Conservation (phyloP, 495 filamentous ascomycete genomes). For the Cladorrhinum samala region DNA sequence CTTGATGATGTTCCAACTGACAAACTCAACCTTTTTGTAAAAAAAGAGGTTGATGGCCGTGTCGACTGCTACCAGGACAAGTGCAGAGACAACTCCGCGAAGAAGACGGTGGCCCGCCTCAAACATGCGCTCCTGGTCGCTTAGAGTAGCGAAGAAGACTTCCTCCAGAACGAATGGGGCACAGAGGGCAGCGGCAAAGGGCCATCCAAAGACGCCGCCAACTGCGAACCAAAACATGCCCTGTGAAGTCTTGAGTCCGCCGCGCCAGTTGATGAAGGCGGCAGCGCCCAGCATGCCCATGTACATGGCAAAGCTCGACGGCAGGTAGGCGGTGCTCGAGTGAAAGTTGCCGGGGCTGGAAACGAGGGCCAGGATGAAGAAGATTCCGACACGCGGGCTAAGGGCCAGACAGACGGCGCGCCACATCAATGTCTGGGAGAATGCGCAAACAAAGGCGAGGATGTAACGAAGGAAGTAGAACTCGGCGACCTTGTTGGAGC, state of each 20-base stretch:
- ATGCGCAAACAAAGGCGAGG: slow-evolving; percentile 69
- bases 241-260: slow-evolving; percentile 65
- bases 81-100: slow-evolving; percentile 59
- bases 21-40: slow-evolving; percentile 68
- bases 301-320: slow-evolving; percentile 97
- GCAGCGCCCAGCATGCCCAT: slow-evolving; percentile 79
- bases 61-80: slow-evolving; percentile 68
- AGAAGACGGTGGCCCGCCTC: slow-evolving; percentile 51
- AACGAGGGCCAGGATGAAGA: slow-evolving; percentile 70
- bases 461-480: slow-evolving; percentile 80
- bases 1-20: slow-evolving; percentile 86
- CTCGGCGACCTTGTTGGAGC: slow-evolving; percentile 55
- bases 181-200: slow-evolving; percentile 78
- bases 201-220: slow-evolving; percentile 91
- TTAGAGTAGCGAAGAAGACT: slow-evolving; percentile 53
- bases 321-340: slow-evolving; percentile 77
- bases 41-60: slow-evolving; percentile 69
- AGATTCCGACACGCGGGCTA: slow-evolving; percentile 71
- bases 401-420: slow-evolving; percentile 64
- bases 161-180: slow-evolving; percentile 82
- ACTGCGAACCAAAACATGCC: slow-evolving; percentile 90
- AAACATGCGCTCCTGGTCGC: slow-evolving; percentile 49
- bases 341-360: slow-evolving; percentile 91
- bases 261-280: slow-evolving; percentile 80
- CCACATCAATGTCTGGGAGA: slow-evolving; percentile 76